Evolutionary conservation across 306 rosid genomes (phyloP).

Genomic region (Malus asiatica): DNA sequence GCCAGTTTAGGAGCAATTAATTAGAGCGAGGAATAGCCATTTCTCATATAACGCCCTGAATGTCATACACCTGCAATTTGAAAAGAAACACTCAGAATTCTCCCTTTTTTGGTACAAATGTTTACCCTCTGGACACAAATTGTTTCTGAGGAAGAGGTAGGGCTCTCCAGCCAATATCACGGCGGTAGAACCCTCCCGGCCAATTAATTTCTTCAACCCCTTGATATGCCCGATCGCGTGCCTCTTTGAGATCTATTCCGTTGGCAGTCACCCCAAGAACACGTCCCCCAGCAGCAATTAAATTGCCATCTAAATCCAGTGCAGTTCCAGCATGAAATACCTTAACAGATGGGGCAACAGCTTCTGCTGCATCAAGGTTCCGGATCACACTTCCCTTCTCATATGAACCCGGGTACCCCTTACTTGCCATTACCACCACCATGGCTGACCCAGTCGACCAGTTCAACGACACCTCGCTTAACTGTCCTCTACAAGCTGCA

Average conservation of each 20-base stretch:
- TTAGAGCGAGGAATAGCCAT: background rate
- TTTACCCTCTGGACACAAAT: slow-evolving; percentile 30
- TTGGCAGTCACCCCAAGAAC: slow-evolving; percentile 90
- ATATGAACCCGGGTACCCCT: slow-evolving; percentile 82
- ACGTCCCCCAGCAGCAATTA: slow-evolving; percentile 80
- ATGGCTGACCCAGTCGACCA: slow-evolving; percentile 93
- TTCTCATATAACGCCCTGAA: background rate
- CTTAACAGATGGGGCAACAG: slow-evolving; percentile 58
- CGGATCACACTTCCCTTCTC: slow-evolving; percentile 75
- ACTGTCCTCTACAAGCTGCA: slow-evolving; percentile 87
- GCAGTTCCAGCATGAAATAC: slow-evolving; percentile 96
- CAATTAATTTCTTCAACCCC: slow-evolving; percentile 66
- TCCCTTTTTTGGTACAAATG: background rate
- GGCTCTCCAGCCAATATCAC: slow-evolving; percentile 97
- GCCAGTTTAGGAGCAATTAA: too few relatives aligned
- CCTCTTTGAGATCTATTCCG: slow-evolving; percentile 80
- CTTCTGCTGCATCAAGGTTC: slow-evolving; percentile 77
- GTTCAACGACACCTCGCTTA: slow-evolving; percentile 58
- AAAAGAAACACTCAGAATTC: background rate
- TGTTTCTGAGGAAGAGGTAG: slow-evolving; percentile 64
- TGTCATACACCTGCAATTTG: background rate
- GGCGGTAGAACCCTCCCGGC: slow-evolving; percentile 84
- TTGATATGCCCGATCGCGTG: slow-evolving; percentile 58
- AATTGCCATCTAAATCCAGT: slow-evolving; percentile 56
- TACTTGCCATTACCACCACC: slow-evolving; percentile 99